phyloP scores from a whole-genome alignment of 768 basidiomycete genomes.

The Tremella yokohamensis region DNA sequence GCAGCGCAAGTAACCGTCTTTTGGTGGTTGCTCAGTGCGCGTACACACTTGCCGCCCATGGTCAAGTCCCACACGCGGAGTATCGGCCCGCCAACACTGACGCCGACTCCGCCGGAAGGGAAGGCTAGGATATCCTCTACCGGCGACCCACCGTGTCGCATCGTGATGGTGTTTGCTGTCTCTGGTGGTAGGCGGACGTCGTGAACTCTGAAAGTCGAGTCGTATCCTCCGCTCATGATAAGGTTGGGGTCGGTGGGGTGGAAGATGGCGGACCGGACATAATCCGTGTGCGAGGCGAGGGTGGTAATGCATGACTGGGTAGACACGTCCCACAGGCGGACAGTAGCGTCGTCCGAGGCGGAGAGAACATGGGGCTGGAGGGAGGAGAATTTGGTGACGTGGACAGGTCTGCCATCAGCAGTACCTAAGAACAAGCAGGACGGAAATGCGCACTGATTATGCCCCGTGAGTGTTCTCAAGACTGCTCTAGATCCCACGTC shows the following conservation, averaged over 20 bases:
- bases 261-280: slow-evolving; percentile 88
- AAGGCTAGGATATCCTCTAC: slow-evolving; percentile 92
- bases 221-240: slow-evolving; percentile 89
- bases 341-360: slow-evolving; percentile 93
- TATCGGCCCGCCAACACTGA: slow-evolving; percentile 88
- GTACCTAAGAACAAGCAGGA: not conserved
- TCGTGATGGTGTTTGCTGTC: slow-evolving; percentile 60
- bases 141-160: slow-evolving; percentile 57
- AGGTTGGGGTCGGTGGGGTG: slow-evolving; percentile 77
- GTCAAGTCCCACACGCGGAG: slow-evolving; percentile 86
- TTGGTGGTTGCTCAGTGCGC: slow-evolving; percentile 94
- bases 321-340: slow-evolving; percentile 90
- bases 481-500: slow-evolving; percentile 91
- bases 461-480: slow-evolving; percentile 82
- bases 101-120: slow-evolving; percentile 66
- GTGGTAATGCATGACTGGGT: slow-evolving; percentile 74
- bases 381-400: slow-evolving; percentile 86
- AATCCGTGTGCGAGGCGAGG: slow-evolving; percentile 85
- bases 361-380: slow-evolving; percentile 78
- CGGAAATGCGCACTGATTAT: slow-evolving; percentile 66
- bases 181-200: slow-evolving; percentile 60
- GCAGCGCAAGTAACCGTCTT: slow-evolving; percentile 90
- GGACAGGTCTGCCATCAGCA: slow-evolving; percentile 62
- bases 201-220: slow-evolving; percentile 81
- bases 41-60: slow-evolving; percentile 73